Evolutionary conservation across 176 grass and related monocot genomes (phyloP).

Genomic region (Luzula sylvatica): DNA sequence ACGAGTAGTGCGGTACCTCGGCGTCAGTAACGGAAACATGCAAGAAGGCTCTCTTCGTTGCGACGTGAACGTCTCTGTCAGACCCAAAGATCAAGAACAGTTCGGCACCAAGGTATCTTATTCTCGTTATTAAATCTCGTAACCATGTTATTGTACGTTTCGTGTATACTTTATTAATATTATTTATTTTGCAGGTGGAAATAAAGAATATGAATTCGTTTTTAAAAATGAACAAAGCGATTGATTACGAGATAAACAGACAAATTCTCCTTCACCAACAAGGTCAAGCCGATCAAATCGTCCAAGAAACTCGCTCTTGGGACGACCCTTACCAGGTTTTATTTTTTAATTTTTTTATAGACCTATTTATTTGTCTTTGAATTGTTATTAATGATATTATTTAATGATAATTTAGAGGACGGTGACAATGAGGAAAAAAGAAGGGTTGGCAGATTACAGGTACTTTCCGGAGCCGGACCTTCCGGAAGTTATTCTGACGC

Average conservation of each 20-base stretch:
- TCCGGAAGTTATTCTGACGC: slow-evolving; percentile 69
- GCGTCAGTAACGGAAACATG: slow-evolving; percentile 96
- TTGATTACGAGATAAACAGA: slow-evolving; percentile 74
- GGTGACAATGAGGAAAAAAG: slow-evolving; percentile 91
- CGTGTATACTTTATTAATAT: no score
- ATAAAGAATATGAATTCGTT: slow-evolving; percentile 98
- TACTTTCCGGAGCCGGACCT: slow-evolving; percentile 98
- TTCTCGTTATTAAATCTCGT: no score
- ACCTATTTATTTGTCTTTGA: neutral
- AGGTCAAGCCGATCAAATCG: slow-evolving; percentile 67
- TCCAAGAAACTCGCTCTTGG: slow-evolving; percentile 95
- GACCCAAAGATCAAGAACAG: slow-evolving; percentile 53
- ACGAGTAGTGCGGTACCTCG: slow-evolving; percentile 73
- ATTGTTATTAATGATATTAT: neutral
- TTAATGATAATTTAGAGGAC: slow-evolving; percentile 55
- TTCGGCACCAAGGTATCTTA: slow-evolving; percentile 99
- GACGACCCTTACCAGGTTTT: slow-evolving; percentile 76
- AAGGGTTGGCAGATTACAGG: slow-evolving; percentile 92
- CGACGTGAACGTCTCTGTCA: slow-evolving; percentile 87
- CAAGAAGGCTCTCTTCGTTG: slow-evolving; percentile 96
- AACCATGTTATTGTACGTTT: no score
- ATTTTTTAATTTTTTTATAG: no score
- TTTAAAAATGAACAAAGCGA: slow-evolving; percentile 78
- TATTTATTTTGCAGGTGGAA: slow-evolving; percentile 38
- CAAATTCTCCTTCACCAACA: slow-evolving; percentile 78